Conservation (phyloP, 768 basidiomycete genomes). For the Suillus plorans region DNA sequence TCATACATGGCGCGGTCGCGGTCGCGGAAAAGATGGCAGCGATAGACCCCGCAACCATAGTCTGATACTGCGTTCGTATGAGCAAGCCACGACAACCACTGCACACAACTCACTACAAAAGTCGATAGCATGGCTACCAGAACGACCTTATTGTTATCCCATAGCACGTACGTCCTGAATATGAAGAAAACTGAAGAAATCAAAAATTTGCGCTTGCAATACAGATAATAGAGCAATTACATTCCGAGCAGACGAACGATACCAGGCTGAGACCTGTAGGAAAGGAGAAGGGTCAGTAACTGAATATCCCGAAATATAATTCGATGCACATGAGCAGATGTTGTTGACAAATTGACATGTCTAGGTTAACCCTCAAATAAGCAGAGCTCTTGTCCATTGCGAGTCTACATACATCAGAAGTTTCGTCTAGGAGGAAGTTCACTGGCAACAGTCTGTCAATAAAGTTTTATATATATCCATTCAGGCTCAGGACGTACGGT, state of each 20-base stretch:
- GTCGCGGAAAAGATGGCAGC: not conserved
- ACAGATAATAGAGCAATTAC: not conserved
- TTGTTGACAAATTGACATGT: constrained; percentile 6
- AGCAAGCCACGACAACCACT: not conserved
- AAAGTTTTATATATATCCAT: too few relatives aligned
- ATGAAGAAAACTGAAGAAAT: constrained; percentile 7
- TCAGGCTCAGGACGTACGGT: constrained; percentile 2
- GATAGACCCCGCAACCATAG: not conserved
- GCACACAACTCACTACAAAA: constrained; percentile 5
- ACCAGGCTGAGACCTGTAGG: not conserved
- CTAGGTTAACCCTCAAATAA: not conserved
- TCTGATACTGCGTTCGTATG: not conserved
- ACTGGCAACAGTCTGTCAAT: constrained; percentile 1
- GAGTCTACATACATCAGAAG: not conserved
- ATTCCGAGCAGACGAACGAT: constrained; percentile 5
- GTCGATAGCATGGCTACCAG: not conserved
- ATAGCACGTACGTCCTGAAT: constrained; percentile 8
- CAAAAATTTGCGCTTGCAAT: not conserved
- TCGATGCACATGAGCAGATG: constrained; percentile 2
- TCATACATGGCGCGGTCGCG: not conserved
- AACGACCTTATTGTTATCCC: constrained; percentile 4
- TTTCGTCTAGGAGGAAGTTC: not conserved
- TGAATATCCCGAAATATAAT: not conserved
- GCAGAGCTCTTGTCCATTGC: not conserved
- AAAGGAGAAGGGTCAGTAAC: not conserved